Evolutionary conservation across 768 basidiomycete genomes (phyloP).

Genomic region (Lepiota brunneoincarnata): DNA sequence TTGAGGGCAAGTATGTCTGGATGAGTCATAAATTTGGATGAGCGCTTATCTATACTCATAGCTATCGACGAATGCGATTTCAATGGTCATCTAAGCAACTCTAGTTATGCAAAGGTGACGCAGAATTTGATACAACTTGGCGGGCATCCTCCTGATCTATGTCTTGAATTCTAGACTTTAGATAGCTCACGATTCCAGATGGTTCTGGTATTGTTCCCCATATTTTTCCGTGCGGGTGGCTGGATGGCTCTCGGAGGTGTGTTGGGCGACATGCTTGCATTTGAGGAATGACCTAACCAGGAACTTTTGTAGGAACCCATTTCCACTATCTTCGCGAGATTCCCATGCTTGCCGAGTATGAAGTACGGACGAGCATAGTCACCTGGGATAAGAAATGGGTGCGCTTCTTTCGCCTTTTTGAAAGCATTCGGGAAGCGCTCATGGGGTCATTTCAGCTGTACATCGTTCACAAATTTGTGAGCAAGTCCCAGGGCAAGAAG

Average conservation of each 20-base stretch:
- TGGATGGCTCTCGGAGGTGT: constrained; percentile 57
- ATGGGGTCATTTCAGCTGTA: constrained; percentile 44
- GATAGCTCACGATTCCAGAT: constrained; percentile 49
- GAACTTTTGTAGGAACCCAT: constrained; percentile 48
- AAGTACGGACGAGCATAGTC: constrained; percentile 54
- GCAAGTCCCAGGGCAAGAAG: constrained; percentile 41
- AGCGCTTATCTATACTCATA: constrained; percentile 19
- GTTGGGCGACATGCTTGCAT: constrained; percentile 25
- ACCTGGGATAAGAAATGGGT: constrained; percentile 85
- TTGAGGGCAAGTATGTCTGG: constrained; percentile 56
- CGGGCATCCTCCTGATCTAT: background rate
- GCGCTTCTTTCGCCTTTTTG: constrained; percentile 18
- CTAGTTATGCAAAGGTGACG: constrained; percentile 69
- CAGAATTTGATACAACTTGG: constrained; percentile 7
- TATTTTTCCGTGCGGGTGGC: constrained; percentile 56
- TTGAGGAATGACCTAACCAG: background rate
- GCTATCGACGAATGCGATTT: constrained; percentile 74
- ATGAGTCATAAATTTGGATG: background rate
- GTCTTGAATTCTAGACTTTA: constrained; percentile 29
- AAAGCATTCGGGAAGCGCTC: background rate
- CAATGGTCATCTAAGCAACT: constrained; percentile 76
- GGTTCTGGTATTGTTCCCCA: constrained; percentile 49
- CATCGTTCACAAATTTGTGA: constrained; percentile 60
- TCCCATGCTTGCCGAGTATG: constrained; percentile 56
- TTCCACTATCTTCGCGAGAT: constrained; percentile 73